Evolutionary conservation across 148 eudicot species (phyloP).

Genomic region (Amaranthus palmeri): DNA sequence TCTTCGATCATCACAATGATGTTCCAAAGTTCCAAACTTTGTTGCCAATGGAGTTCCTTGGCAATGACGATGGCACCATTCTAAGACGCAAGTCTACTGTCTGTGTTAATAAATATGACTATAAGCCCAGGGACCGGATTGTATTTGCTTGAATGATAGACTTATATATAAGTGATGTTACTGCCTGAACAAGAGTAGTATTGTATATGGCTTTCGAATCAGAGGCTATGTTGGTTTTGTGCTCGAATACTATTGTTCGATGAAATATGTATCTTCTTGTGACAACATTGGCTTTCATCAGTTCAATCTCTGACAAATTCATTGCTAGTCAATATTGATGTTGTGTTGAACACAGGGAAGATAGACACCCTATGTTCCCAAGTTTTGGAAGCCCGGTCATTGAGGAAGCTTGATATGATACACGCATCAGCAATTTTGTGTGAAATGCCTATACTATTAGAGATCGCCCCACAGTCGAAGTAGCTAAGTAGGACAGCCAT

Average conservation of each 20-base stretch:
- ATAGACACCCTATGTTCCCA: neutral
- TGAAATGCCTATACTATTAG: slow-evolving; percentile 20
- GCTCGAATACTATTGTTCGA: slow-evolving; percentile 8
- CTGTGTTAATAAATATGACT: neutral
- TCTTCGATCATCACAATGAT: neutral
- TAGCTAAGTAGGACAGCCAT: slow-evolving; percentile 21
- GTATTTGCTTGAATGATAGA: slow-evolving; percentile 1
- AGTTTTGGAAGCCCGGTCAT: slow-evolving; percentile 30
- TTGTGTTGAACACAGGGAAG: slow-evolving; percentile 2
- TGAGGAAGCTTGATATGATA: slow-evolving; percentile 15
- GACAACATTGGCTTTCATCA: neutral
- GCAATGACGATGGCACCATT: neutral
- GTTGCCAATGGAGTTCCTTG: neutral
- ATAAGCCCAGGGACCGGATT: neutral
- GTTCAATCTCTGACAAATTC: neutral
- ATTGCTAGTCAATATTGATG: slow-evolving; percentile 4
- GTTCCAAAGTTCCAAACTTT: slow-evolving; percentile 8
- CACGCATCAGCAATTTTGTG: slow-evolving; percentile 32
- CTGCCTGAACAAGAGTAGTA: neutral
- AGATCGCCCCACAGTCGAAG: slow-evolving; percentile 31
- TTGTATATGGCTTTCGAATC: neutral
- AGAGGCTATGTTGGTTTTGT: neutral
- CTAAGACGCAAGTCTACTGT: neutral
- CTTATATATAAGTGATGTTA: slow-evolving; percentile 1
- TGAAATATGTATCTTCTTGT: slow-evolving; percentile 8